Evolutionary conservation across 176 grass and related monocot species (phyloP).

Genomic region (Aechmea fasciata): DNA sequence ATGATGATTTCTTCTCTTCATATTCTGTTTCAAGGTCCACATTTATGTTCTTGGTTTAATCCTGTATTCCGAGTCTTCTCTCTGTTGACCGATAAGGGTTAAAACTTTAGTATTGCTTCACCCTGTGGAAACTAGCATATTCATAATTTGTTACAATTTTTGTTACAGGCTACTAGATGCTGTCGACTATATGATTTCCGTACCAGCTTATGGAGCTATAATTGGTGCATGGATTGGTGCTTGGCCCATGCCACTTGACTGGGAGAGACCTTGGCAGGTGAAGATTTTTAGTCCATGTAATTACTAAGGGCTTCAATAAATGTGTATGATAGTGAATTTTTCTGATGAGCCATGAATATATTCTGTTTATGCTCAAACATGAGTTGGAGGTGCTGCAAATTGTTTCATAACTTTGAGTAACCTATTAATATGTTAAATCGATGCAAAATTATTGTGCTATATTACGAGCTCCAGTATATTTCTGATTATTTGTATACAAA

Average conservation of each 20-base stretch:
- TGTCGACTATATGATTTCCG: slow-evolving; percentile 59
- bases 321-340: no score
- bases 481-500: not conserved
- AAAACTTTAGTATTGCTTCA: slow-evolving; percentile 17
- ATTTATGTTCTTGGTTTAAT: not conserved
- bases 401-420: no score
- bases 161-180: slow-evolving; percentile 36
- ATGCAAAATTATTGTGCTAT: not conserved
- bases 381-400: no score
- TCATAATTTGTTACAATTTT: slow-evolving; percentile 5
- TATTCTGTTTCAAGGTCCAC: not conserved
- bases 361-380: no score
- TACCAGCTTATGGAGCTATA: slow-evolving; percentile 74
- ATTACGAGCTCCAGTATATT: not conserved
- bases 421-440: not conserved
- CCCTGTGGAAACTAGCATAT: not conserved
- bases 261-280: slow-evolving; percentile 96
- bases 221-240: slow-evolving; percentile 87
- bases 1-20: not conserved
- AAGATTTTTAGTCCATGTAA: slow-evolving; percentile 1
- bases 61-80: not conserved
- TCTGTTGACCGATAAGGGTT: not conserved
- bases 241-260: slow-evolving; percentile 97
- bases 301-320: not conserved
- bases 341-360: no score